Evolutionary conservation across 495 filamentous ascomycete genomes (phyloP).

Genomic region (Neurospora sp.): DNA sequence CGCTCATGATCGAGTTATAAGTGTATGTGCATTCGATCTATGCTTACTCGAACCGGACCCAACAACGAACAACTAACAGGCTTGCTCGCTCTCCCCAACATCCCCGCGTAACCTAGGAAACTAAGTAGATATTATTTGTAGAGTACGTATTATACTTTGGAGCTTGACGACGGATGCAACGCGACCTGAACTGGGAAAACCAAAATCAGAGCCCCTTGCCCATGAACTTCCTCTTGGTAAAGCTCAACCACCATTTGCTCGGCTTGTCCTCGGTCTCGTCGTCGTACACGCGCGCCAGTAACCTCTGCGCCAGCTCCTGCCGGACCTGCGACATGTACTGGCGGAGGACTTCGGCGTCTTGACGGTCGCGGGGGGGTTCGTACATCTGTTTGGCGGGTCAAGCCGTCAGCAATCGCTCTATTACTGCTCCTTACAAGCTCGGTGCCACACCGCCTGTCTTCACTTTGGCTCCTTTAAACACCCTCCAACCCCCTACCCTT

Average conservation of each 20-base stretch:
- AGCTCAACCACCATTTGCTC: conserved; percentile 99
- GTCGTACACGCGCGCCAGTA: conserved; percentile 78
- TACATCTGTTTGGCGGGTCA: conserved; percentile 35
- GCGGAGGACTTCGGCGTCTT: conserved; percentile 78
- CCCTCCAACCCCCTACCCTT: too few relatives aligned
- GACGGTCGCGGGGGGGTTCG: conserved; percentile 64
- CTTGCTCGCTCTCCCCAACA: not conserved
- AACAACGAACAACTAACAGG: not conserved
- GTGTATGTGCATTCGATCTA: not conserved
- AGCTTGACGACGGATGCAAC: not conserved
- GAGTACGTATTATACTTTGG: not conserved
- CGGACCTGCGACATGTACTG: conserved; percentile 85
- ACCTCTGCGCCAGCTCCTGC: conserved; percentile 74
- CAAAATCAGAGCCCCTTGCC: conserved; percentile 65
- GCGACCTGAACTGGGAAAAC: not conserved
- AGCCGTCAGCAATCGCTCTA: not conserved
- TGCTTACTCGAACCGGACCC: not conserved
- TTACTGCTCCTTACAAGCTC: too few relatives aligned
- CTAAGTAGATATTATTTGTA: not conserved
- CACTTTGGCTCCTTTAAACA: too few relatives aligned
- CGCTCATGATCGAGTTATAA: not conserved
- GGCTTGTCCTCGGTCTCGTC: conserved; percentile 67
- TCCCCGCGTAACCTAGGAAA: not conserved
- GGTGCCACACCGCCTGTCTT: too few relatives aligned
- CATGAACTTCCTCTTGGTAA: conserved; percentile 98